Evolutionary conservation across 1,284 basidiomycete species (phyloP).

Genomic region (Trichosporon sp.): DNA sequence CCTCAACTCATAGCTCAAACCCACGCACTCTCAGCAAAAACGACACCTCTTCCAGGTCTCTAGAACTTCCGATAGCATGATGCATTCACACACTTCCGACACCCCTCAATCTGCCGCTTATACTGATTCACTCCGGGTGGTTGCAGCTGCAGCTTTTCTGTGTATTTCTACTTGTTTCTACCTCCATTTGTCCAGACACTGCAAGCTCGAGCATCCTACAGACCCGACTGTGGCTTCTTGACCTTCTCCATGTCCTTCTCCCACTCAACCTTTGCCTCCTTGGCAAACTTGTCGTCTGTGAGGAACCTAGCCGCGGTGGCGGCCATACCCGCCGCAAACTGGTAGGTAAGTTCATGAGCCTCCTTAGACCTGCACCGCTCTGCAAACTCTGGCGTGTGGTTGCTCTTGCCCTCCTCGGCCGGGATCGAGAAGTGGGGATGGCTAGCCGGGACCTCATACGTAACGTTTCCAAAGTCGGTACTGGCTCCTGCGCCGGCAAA

Average conservation of each 20-base stretch:
- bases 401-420: slow-evolving; percentile 15
- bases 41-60: background rate
- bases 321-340: slow-evolving; percentile 40
- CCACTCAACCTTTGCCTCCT: slow-evolving; percentile 26
- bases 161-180: too few relatives aligned
- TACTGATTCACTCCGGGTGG: background rate
- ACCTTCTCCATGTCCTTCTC: slow-evolving; percentile 21
- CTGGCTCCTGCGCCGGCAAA: slow-evolving; percentile 2
- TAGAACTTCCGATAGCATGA: background rate
- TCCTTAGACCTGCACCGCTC: slow-evolving; percentile 14
- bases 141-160: too few relatives aligned
- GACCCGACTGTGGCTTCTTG: background rate
- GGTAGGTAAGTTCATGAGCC: slow-evolving; percentile 30
- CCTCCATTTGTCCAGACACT: too few relatives aligned
- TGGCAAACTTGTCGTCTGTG: slow-evolving; percentile 36
- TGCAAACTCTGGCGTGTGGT: slow-evolving; percentile 31
- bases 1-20: too few relatives aligned
- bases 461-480: slow-evolving; percentile 22
- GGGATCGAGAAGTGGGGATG: slow-evolving; percentile 24
- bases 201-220: too few relatives aligned
- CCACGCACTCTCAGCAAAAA: background rate
- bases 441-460: slow-evolving; percentile 25
- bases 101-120: background rate
- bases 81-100: background rate
- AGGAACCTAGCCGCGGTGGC: slow-evolving; percentile 40